phyloP scores from a whole-genome alignment of 2,329 filamentous ascomycete genomes.

The Ceratocystis ficicola region DNA sequence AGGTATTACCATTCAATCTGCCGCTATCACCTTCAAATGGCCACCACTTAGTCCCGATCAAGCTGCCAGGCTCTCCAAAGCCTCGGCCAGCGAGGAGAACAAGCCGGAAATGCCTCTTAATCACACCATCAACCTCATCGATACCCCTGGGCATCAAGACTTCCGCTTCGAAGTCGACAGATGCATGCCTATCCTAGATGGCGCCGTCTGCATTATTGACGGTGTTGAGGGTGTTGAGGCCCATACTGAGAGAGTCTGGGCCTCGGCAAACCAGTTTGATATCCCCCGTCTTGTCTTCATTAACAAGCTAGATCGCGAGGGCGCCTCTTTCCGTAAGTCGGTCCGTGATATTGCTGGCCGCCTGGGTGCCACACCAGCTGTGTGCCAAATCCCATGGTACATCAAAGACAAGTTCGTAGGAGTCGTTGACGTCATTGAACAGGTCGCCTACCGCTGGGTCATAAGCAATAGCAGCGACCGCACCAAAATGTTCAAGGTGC shows the following conservation, averaged over 20 bases:
- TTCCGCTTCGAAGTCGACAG: constrained; percentile 94
- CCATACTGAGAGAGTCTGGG: constrained; percentile 94
- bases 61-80: constrained; percentile 26
- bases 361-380: constrained; percentile 71
- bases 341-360: constrained; percentile 74
- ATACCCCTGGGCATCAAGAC: constrained; percentile 92
- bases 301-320: constrained; percentile 68
- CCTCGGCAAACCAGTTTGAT: constrained; percentile 69
- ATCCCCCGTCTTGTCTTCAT: constrained; percentile 72
- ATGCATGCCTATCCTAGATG: constrained; percentile 76
- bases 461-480: constrained; percentile 31
- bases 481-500: constrained; percentile 31
- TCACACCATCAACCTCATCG: constrained; percentile 71
- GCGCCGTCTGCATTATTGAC: constrained; percentile 84
- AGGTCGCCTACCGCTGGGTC: constrained; percentile 63
- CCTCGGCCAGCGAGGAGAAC: no score
- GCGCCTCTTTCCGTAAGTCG: constrained; percentile 68
- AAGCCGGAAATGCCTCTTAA: background rate
- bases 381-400: constrained; percentile 96
- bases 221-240: constrained; percentile 91
- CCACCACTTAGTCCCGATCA: constrained; percentile 37
- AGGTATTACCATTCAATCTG: constrained; percentile 87
- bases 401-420: constrained; percentile 68
- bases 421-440: constrained; percentile 68
- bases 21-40: constrained; percentile 92